Evolutionary conservation across 495 filamentous ascomycete species (phyloP).

Genomic region (Podospora conica): DNA sequence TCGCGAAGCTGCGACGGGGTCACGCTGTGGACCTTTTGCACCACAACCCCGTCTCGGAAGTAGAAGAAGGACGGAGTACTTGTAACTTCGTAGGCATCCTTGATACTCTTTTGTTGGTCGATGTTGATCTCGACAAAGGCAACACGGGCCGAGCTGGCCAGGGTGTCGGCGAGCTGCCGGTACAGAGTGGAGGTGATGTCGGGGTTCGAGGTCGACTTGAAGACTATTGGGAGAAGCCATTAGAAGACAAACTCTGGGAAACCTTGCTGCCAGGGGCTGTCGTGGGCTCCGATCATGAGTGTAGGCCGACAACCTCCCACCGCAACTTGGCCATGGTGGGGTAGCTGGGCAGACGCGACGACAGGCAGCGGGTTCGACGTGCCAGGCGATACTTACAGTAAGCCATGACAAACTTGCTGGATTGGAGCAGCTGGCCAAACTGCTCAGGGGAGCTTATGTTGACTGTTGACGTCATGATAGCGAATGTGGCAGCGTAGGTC

Average conservation of each 20-base stretch:
- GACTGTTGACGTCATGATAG: conserved; percentile 38
- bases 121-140: conserved; percentile 85
- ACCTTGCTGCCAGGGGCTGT: too few species aligned
- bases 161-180: conserved; percentile 64
- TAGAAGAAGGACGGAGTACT: conserved; percentile 83
- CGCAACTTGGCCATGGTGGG: conserved; percentile 7
- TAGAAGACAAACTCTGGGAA: not conserved
- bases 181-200: conserved; percentile 77
- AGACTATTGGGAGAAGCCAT: not conserved
- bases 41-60: conserved; percentile 66
- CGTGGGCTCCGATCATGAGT: too few species aligned
- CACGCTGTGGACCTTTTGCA: conserved; percentile 65
- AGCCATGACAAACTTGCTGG: conserved; percentile 67
- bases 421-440: conserved; percentile 60
- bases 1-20: conserved; percentile 60
- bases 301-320: not conserved
- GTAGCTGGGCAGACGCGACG: not conserved
- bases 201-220: conserved; percentile 77
- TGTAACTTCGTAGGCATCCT: conserved; percentile 63
- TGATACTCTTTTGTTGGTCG: conserved; percentile 67
- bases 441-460: conserved; percentile 66
- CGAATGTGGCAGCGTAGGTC: not conserved
- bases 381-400: conserved; percentile 61
- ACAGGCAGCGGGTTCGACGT: not conserved
- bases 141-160: conserved; percentile 66